Conservation (phyloP, 192 early-diverging fungal genomes). For the Coemansia sp. region DNA sequence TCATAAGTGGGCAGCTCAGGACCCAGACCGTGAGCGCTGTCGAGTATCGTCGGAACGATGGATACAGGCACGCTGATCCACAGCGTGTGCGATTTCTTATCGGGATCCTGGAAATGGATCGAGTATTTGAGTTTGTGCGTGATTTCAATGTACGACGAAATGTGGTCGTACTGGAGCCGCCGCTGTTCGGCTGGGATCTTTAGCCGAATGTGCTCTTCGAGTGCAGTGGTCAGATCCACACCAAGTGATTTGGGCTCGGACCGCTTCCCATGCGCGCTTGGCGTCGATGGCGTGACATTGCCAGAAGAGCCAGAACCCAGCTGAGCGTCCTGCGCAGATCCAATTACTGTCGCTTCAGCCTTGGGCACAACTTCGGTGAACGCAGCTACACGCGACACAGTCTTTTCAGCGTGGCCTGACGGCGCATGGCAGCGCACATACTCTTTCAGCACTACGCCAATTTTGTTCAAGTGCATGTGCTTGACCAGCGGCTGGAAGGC, state of each 20-base stretch:
- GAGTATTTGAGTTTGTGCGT: constrained; percentile 53
- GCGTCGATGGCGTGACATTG: not conserved
- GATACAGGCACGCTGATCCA: constrained; percentile 54
- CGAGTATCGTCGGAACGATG: constrained; percentile 40
- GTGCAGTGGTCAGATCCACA: constrained; percentile 32
- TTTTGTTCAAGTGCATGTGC: constrained; percentile 36
- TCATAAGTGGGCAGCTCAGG: constrained; percentile 45
- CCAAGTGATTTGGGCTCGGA: constrained; percentile 7
- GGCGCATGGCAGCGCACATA: constrained; percentile 51
- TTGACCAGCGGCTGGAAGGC: constrained; percentile 53
- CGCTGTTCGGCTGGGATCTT: constrained; percentile 29
- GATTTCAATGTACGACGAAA: constrained; percentile 47
- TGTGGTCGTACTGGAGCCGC: constrained; percentile 52
- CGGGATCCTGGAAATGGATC: constrained; percentile 45
- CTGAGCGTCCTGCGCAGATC: not conserved
- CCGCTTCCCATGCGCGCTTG: constrained; percentile 1
- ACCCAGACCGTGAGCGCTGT: constrained; percentile 10
- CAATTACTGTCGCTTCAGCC: not conserved
- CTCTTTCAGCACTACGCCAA: constrained; percentile 51
- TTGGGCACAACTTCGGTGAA: constrained; percentile 25
- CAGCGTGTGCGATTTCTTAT: constrained; percentile 32
- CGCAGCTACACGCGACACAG: constrained; percentile 39
- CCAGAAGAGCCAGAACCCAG: not conserved
- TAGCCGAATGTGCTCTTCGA: constrained; percentile 33
- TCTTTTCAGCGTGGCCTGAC: constrained; percentile 43